phyloP scores from a whole-genome alignment of 73 alveolate genomes.

The Diophrys appendiculata region DNA sequence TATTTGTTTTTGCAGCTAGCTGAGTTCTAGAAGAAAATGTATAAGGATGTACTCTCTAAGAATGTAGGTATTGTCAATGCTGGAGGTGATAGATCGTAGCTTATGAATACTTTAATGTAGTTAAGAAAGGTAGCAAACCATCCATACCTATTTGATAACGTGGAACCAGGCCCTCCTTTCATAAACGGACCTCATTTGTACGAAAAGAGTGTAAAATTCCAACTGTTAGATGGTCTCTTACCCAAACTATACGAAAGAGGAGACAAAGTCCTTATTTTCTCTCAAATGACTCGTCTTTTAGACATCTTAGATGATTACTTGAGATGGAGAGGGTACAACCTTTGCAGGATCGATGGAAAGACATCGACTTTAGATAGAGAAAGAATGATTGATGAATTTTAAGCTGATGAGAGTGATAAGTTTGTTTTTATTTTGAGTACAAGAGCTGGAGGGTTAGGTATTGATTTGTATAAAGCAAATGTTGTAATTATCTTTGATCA shows the following conservation, averaged over 20 bases:
- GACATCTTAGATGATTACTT: constrained; percentile 94
- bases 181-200: constrained; percentile 92
- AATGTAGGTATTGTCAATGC: constrained; percentile 86
- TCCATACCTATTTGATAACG: constrained; percentile 94
- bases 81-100: constrained; percentile 55
- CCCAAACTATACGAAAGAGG: constrained; percentile 85
- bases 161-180: constrained; percentile 94
- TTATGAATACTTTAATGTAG: constrained; percentile 91
- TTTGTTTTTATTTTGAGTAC: constrained; percentile 88
- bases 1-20: constrained; percentile 91
- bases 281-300: constrained; percentile 96
- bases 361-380: constrained; percentile 88
- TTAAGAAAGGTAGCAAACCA: constrained; percentile 96
- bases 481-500: constrained; percentile 94
- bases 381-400: constrained; percentile 87
- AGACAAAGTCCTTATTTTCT: constrained; percentile 92
- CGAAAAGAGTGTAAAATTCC: constrained; percentile 89
- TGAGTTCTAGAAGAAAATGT: constrained; percentile 85
- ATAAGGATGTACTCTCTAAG: constrained; percentile 90
- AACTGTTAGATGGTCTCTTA: constrained; percentile 89
- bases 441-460: constrained; percentile 99
- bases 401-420: constrained; percentile 78
- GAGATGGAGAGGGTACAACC: constrained; percentile 70
- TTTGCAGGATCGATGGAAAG: constrained; percentile 90
- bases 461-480: constrained; percentile 95